Conservation (phyloP, 805 yeast species). For the Priceomyces haplophilus region DNA sequence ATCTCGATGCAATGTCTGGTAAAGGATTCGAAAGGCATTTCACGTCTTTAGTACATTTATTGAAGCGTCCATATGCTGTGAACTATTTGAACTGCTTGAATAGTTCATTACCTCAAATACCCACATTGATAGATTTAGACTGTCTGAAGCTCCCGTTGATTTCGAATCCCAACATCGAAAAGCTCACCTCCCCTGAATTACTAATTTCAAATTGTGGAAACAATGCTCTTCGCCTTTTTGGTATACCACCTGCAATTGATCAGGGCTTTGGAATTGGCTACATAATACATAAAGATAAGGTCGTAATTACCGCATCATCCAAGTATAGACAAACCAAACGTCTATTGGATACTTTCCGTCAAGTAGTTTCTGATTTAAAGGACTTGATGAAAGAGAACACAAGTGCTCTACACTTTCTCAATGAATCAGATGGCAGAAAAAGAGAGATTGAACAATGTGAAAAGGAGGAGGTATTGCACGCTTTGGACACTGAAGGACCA, state of each 20-base stretch:
- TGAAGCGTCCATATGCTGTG: slow-evolving; percentile 41
- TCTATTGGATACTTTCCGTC: slow-evolving; percentile 64
- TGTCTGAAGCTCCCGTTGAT: slow-evolving; percentile 27
- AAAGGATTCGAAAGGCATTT: slow-evolving; percentile 72
- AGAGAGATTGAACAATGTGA: slow-evolving; percentile 32
- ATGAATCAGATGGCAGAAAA: slow-evolving; percentile 32
- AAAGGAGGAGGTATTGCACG: slow-evolving; percentile 33
- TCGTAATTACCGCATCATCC: slow-evolving; percentile 79
- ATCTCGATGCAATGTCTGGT: slow-evolving; percentile 56
- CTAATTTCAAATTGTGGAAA: slow-evolving; percentile 86
- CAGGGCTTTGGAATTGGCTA: slow-evolving; percentile 95
- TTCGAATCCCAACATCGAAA: slow-evolving; percentile 32
- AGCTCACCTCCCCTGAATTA: slow-evolving; percentile 34
- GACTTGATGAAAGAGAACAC: slow-evolving; percentile 42
- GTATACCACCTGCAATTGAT: slow-evolving; percentile 86
- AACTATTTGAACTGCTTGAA: slow-evolving; percentile 42
- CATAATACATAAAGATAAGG: slow-evolving; percentile 75
- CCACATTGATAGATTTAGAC: slow-evolving; percentile 14
- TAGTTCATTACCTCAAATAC: slow-evolving; percentile 22
- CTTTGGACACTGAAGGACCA: slow-evolving; percentile 20
- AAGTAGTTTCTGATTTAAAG: slow-evolving; percentile 59
- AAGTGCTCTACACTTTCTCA: slow-evolving; percentile 26
- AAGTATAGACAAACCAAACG: slow-evolving; percentile 86
- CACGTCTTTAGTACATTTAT: slow-evolving; percentile 57
- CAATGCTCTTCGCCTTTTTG: slow-evolving; percentile 81